Conservation (phyloP, 768 basidiomycete species). For the Pilatotrama ljubarskyi region DNA sequence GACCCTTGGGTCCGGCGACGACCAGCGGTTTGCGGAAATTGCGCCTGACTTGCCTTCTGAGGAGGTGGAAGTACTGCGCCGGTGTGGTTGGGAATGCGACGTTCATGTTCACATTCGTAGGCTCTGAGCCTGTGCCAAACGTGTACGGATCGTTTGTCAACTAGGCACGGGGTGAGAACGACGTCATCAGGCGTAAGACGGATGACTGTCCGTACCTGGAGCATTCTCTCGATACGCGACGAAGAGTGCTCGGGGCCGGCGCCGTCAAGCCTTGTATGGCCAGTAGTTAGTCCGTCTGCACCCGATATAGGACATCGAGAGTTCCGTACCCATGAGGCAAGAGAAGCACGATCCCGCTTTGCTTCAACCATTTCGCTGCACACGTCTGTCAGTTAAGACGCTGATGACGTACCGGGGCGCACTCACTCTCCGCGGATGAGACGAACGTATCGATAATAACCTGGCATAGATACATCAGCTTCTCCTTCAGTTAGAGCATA, state of each 20-base stretch:
- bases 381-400: conserved; percentile 1
- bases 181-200: background rate
- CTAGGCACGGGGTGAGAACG: conserved; percentile 37
- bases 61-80: conserved; percentile 89
- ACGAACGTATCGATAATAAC: conserved; percentile 90
- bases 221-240: conserved; percentile 82
- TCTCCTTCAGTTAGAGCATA: background rate
- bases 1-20: conserved; percentile 81
- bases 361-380: conserved; percentile 89
- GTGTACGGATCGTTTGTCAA: conserved; percentile 73
- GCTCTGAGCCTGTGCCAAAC: conserved; percentile 29
- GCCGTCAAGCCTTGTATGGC: conserved; percentile 59
- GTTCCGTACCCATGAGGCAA: conserved; percentile 70
- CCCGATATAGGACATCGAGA: background rate
- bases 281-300: background rate
- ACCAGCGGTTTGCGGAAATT: conserved; percentile 88
- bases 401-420: background rate
- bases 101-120: conserved; percentile 75
- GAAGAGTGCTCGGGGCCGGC: conserved; percentile 95
- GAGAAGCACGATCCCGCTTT: conserved; percentile 84
- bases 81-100: conserved; percentile 86
- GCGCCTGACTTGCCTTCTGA: conserved; percentile 82
- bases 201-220: conserved; percentile 59
- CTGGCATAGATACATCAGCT: conserved; percentile 34
- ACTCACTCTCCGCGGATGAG: conserved; percentile 78